Conservation (phyloP, 2,329 filamentous ascomycete species). For the Alternaria alternata region DNA sequence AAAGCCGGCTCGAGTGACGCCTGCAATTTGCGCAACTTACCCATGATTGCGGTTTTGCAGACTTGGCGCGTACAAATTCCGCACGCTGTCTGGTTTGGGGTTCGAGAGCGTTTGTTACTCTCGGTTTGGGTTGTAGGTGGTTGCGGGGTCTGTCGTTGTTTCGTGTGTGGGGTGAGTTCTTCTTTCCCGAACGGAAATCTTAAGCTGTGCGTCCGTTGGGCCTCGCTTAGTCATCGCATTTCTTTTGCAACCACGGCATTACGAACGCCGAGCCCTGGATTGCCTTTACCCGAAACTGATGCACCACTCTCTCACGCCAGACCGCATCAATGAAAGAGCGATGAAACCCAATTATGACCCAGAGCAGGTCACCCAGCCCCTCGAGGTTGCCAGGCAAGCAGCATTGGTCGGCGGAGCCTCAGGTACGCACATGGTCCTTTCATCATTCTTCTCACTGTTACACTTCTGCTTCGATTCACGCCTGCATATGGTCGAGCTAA, state of each 20-base stretch:
- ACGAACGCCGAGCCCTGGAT: conserved; percentile 12
- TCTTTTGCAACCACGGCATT: conserved; percentile 17
- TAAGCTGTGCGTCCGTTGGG: conserved; percentile 36
- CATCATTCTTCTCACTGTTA: conserved; percentile 4
- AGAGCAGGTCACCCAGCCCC: conserved; percentile 36
- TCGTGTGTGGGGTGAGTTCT: conserved; percentile 26
- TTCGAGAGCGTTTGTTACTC: conserved; percentile 40
- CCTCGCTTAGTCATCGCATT: conserved; percentile 26
- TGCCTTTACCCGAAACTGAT: conserved; percentile 1
- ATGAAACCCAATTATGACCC: conserved; percentile 37
- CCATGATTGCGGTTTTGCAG: conserved; percentile 66
- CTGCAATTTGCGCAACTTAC: conserved; percentile 50
- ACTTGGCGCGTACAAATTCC: conserved; percentile 47
- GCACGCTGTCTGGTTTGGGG: conserved; percentile 46
- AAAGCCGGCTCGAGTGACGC: conserved; percentile 32
- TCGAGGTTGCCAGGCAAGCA: conserved; percentile 37
- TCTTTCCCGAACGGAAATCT: conserved; percentile 28
- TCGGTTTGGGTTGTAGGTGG: conserved; percentile 36
- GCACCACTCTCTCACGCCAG: background rate
- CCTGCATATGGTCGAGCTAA: background rate
- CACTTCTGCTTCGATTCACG: background rate
- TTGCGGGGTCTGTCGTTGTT: conserved; percentile 34
- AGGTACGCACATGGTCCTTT: conserved; percentile 33
- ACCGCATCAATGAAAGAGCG: conserved; percentile 28
- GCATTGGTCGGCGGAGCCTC: conserved; percentile 38